Evolutionary conservation across 78 protist genomes (phyloP).

Genomic region (Dictyostelium intermedium): DNA sequence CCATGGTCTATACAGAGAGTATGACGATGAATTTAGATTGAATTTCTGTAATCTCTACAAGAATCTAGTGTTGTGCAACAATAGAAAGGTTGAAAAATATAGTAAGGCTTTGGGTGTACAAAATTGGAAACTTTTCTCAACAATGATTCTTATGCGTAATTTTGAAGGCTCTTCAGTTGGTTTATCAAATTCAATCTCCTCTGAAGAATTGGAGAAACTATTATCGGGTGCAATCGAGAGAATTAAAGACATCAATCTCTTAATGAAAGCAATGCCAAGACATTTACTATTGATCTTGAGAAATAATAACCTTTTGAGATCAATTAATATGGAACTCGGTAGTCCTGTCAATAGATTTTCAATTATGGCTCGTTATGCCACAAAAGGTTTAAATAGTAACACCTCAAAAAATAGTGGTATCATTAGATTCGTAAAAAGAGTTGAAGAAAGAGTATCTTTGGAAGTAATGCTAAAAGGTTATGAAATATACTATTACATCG

Average conservation of each 20-base stretch:
- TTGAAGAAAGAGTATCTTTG: constrained; percentile 5
- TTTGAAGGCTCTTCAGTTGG: constrained; percentile 25
- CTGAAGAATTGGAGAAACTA: constrained; percentile 7
- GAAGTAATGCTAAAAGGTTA: constrained; percentile 22
- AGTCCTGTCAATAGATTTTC: constrained; percentile 9
- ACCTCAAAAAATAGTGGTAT: background rate
- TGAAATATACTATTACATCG: background rate
- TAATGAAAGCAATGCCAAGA: constrained; percentile 60
- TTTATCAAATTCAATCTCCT: background rate
- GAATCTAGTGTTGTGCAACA: constrained; percentile 8
- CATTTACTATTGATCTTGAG: constrained; percentile 35
- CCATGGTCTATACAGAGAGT: constrained; percentile 70
- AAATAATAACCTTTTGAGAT: constrained; percentile 18
- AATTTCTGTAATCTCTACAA: constrained; percentile 18
- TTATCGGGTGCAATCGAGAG: background rate
- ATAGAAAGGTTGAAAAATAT: constrained; percentile 4
- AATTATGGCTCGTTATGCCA: constrained; percentile 12
- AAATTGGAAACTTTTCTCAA: constrained; percentile 22
- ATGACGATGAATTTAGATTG: constrained; percentile 25
- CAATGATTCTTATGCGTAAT: constrained; percentile 22
- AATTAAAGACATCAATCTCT: background rate
- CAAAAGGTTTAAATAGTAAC: background rate
- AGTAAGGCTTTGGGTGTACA: background rate
- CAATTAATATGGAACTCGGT: constrained; percentile 27
- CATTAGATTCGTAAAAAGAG: background rate